Evolutionary conservation across 2,329 filamentous ascomycete genomes (phyloP).

Genomic region (Aspergillus flavus): DNA sequence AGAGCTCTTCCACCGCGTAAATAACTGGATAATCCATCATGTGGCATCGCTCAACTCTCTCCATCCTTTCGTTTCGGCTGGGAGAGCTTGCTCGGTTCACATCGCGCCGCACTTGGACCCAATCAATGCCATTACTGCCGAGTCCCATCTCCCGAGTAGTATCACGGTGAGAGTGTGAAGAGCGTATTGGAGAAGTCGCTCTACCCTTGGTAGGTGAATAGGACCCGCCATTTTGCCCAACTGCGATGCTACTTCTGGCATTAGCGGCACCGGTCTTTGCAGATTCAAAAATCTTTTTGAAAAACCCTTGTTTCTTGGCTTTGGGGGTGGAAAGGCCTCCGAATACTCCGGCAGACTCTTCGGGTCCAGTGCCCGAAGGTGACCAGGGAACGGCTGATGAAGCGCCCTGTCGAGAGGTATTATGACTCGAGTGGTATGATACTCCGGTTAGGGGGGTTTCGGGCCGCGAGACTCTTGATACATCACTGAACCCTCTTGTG

Average conservation of each 20-base stretch:
- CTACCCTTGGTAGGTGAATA: conserved; percentile 53
- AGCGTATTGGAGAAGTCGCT: conserved; percentile 46
- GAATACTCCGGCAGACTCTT: conserved; percentile 69
- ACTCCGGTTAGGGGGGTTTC: conserved; percentile 69
- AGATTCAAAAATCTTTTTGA: conserved; percentile 92
- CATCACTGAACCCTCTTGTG: conserved; percentile 42
- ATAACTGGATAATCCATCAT: conserved; percentile 92
- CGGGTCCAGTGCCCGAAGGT: conserved; percentile 46
- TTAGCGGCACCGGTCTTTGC: conserved; percentile 93
- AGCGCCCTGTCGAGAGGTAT: conserved; percentile 56
- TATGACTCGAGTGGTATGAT: conserved; percentile 91
- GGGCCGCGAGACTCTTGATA: conserved; percentile 43
- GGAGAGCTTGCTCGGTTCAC: conserved; percentile 94
- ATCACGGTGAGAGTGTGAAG: conserved; percentile 45
- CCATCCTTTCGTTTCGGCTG: conserved; percentile 81
- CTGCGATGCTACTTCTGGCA: conserved; percentile 80
- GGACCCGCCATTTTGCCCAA: conserved; percentile 54
- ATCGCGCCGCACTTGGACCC: conserved; percentile 96
- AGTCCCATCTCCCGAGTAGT: conserved; percentile 72
- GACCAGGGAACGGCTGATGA: conserved; percentile 68
- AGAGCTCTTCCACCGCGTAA: conserved; percentile 85
- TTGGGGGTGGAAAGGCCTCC: conserved; percentile 78
- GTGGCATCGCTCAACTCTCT: conserved; percentile 85
- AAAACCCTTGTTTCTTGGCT: conserved; percentile 82
- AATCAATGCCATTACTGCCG: conserved; percentile 65